Conservation (phyloP, 2,329 filamentous ascomycete species). For the Phyllosticta citribraziliensis region DNA sequence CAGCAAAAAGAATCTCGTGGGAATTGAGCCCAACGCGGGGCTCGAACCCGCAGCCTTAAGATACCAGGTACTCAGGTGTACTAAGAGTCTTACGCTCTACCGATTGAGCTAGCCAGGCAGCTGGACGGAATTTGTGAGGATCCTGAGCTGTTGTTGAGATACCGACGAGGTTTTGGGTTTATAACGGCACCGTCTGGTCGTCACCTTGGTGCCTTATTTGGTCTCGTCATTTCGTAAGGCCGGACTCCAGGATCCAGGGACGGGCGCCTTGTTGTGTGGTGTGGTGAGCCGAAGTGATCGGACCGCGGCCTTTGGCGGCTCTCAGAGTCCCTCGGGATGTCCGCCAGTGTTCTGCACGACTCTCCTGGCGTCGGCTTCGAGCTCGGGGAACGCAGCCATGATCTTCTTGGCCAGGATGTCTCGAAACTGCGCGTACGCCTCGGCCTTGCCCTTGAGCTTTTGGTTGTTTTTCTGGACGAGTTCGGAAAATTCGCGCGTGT, state of each 20-base stretch:
- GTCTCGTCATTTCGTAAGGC: background rate
- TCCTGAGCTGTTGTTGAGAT: background rate
- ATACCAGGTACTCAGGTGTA: background rate
- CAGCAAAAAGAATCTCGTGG: background rate
- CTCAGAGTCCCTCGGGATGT: background rate
- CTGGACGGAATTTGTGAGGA: background rate
- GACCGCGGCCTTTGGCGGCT: background rate
- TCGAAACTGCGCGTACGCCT: conserved; percentile 49
- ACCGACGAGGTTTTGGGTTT: background rate
- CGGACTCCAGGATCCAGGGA: background rate
- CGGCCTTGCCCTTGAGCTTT: conserved; percentile 49
- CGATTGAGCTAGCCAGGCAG: conserved; percentile 23
- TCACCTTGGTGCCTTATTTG: background rate
- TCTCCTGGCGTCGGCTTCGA: conserved; percentile 42
- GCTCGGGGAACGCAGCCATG: conserved; percentile 47
- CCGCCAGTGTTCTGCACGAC: conserved; percentile 39
- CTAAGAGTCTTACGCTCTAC: conserved; percentile 34
- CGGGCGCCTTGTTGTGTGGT: background rate
- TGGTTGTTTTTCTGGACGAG: conserved; percentile 53
- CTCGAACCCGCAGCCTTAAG: background rate
- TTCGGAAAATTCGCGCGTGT: conserved; percentile 57
- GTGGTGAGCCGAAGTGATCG: background rate
- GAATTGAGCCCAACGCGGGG: background rate
- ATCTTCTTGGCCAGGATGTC: conserved; percentile 51
- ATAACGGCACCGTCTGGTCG: background rate